Evolutionary conservation across 805 yeast species (phyloP).

Genomic region (Pichia californica): DNA sequence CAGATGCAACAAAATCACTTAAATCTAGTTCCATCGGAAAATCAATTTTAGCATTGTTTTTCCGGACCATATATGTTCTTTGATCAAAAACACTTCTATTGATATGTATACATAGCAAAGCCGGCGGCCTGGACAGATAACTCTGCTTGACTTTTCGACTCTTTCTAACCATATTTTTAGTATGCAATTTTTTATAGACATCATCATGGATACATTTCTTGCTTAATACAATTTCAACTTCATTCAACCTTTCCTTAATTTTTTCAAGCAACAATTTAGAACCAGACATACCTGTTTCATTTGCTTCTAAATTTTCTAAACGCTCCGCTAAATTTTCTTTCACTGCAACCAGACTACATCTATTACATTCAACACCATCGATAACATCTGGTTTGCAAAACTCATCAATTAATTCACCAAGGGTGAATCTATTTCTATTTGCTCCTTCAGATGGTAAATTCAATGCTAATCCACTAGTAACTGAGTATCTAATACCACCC

Average conservation of each 20-base stretch:
- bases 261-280: slow-evolving; percentile 22
- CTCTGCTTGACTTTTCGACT: slow-evolving; percentile 82
- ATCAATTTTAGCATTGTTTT: slow-evolving; percentile 75
- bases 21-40: slow-evolving; percentile 69
- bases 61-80: slow-evolving; percentile 71
- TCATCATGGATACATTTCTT: slow-evolving; percentile 76
- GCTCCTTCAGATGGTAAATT: slow-evolving; percentile 46
- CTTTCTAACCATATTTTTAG: slow-evolving; percentile 66
- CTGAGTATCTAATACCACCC: slow-evolving; percentile 84
- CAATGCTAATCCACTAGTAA: slow-evolving; percentile 65
- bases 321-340: slow-evolving; percentile 41
- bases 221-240: slow-evolving; percentile 46
- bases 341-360: slow-evolving; percentile 74
- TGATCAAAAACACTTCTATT: slow-evolving; percentile 93
- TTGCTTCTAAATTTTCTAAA: slow-evolving; percentile 18
- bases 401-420: slow-evolving; percentile 50
- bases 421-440: slow-evolving; percentile 35
- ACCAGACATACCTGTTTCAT: slow-evolving; percentile 9
- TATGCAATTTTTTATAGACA: slow-evolving; percentile 64
- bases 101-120: slow-evolving; percentile 76
- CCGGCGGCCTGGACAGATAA: slow-evolving; percentile 73
- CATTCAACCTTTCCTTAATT: slow-evolving; percentile 40
- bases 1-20: slow-evolving; percentile 61
- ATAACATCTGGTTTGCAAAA: slow-evolving; percentile 81
- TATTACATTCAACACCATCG: slow-evolving; percentile 89